Base-by-base conservation (phyloP, 2,329 filamentous ascomycete species). In the Fusarium concolor region DNA sequence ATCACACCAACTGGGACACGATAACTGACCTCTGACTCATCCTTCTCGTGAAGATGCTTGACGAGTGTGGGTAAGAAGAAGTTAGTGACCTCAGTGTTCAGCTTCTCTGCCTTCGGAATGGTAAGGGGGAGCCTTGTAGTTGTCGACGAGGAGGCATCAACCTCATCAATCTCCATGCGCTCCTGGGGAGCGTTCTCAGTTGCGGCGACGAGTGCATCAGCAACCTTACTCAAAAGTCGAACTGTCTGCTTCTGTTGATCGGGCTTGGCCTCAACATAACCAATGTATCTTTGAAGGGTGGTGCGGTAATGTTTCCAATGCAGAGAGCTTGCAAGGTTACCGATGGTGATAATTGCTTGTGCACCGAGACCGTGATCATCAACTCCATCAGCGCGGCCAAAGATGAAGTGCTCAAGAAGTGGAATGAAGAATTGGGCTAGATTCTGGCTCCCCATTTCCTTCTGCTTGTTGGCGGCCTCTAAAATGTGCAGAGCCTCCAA, bases 241-340 rank as follows among this genome's bases (percentile, higher is more conserved):
- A 97, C 90, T 15, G 96, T 88, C 61, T 92, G 91, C 82, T 97
- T 98, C 76, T 96, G 92, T 71, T 91, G 85, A 18, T 96, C 92
- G 28, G 91, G 89, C 76, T 94, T 95, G 44, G 88, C 90, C 72
- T 89, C 87, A 64, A 98, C 85, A 75, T 96, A 96, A 51, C 90
- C 87, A 58, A 93, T 91, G 74, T 96, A 98, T 60, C 94, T 87
- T 74, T 92, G 89, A 67, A 99, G 87, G 15, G 95, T 89, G 9
- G 92, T 91, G 39, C 93, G 89, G 80, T 95, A 98, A 71, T 97
- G 94, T 38, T 89, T 90, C 94, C 95, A 98, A 74, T 96, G 93
- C 15, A 99, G 80, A 62, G 89, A 93, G 64, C 87, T 85, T 6
- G 92, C 89, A 56, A 99, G 79, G 26, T 86, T 84, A 3, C 92